Evolutionary conservation across 2,329 filamentous ascomycete species (phyloP).

Genomic region (Xylariaceae sp.): DNA sequence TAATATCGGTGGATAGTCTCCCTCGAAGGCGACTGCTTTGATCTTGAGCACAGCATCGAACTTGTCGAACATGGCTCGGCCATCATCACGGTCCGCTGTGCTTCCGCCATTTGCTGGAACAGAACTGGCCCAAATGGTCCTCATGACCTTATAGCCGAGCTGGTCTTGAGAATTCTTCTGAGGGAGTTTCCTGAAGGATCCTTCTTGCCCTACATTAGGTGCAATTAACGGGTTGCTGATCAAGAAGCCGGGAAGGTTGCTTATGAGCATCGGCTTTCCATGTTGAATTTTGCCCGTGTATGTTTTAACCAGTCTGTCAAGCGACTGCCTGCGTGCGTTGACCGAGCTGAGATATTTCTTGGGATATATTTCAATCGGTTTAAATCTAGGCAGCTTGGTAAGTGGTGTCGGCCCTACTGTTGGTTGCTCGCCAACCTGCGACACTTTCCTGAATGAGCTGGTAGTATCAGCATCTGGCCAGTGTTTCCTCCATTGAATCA

Average conservation of each 20-base stretch:
- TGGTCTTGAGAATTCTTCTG: neutral
- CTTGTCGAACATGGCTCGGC: conserved; percentile 5
- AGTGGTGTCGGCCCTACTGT: neutral
- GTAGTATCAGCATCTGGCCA: too few species aligned
- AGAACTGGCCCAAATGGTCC: conserved; percentile 6
- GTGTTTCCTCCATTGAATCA: too few species aligned
- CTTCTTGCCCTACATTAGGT: neutral
- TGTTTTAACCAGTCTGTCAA: conserved; percentile 8
- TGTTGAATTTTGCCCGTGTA: conserved; percentile 5
- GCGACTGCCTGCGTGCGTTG: conserved; percentile 2
- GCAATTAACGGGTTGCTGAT: conserved; percentile 7
- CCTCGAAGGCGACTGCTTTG: neutral
- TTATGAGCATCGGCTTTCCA: conserved; percentile 4
- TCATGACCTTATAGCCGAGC: conserved; percentile 7
- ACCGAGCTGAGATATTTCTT: neutral
- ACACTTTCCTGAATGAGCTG: neutral
- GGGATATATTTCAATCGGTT: neutral
- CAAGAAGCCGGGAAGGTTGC: conserved; percentile 13
- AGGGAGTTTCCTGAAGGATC: conserved; percentile 2
- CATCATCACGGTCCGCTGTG: neutral
- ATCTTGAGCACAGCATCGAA: conserved; percentile 8
- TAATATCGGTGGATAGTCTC: conserved; percentile 5
- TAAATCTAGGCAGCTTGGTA: neutral
- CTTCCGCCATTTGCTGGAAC: neutral
- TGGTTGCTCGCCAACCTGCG: neutral